These are phyloP conservation scores for Alternaria longipes DNA, from an alignment of 2,329 filamentous ascomycete genomes.

Conservation along the genomic window DNA sequence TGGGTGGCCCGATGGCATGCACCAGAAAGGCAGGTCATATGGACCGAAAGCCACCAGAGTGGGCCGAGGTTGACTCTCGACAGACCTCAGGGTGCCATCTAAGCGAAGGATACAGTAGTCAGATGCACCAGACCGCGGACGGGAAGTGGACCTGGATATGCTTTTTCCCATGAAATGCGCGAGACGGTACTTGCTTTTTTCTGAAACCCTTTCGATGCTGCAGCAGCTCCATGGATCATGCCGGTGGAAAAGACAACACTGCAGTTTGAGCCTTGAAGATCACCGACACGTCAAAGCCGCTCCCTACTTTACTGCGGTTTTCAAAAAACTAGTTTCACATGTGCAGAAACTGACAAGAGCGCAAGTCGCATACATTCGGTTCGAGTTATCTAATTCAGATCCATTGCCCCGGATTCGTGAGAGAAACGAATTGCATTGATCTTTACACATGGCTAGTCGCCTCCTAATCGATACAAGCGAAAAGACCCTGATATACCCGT, in stretches of 20 bases:
- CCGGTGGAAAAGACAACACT: background rate
- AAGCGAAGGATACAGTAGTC: constrained; percentile 3
- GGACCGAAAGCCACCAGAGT: background rate
- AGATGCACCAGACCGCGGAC: background rate
- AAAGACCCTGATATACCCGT: background rate
- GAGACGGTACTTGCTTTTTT: background rate
- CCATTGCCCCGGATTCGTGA: background rate
- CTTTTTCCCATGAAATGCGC: background rate
- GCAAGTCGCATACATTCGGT: background rate
- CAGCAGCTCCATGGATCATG: background rate
- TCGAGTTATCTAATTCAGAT: background rate
- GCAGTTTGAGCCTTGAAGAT: background rate
- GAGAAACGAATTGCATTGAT: background rate
- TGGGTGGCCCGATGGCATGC: background rate
- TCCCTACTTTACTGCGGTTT: background rate
- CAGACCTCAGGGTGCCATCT: constrained; percentile 1
- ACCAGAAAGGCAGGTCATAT: background rate
- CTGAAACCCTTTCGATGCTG: background rate
- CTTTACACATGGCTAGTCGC: background rate
- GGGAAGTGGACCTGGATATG: background rate
- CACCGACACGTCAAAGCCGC: background rate
- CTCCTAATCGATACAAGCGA: background rate
- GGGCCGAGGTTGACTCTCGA: background rate
- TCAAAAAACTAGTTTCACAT: background rate
- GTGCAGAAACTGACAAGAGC: background rate